phyloP scores from a whole-genome alignment of 2,329 filamentous ascomycete species.

The Talaromyces rugulosus region DNA sequence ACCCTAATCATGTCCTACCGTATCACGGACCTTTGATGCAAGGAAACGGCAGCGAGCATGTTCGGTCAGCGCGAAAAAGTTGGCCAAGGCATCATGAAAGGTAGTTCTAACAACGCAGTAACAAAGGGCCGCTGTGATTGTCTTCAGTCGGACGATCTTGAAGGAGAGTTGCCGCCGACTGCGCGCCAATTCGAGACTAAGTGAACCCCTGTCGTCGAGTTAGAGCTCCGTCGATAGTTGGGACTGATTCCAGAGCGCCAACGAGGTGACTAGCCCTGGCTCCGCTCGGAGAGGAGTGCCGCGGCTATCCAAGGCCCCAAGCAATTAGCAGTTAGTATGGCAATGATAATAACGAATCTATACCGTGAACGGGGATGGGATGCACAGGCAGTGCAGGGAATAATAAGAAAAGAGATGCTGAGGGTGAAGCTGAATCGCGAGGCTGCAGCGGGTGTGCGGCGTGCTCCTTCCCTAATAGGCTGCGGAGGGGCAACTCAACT shows the following conservation, averaged over 20 bases:
- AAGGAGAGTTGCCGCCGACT: neutral
- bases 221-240: neutral
- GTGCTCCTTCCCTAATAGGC: neutral
- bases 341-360: neutral
- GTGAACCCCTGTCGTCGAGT: neutral
- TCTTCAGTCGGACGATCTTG: neutral
- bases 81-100: neutral
- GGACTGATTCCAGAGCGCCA: neutral
- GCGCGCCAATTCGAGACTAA: neutral
- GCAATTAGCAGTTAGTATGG: neutral
- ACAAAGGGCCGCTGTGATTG: neutral
- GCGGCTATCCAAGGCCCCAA: neutral
- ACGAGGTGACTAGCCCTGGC: neutral
- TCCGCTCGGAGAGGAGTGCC: neutral
- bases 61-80: neutral
- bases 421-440: neutral
- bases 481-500: neutral
- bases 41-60: neutral
- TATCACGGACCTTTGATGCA: neutral
- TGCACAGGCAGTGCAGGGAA: neutral
- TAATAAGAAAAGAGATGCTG: neutral
- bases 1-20: neutral
- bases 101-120: neutral
- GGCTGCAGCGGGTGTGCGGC: neutral
- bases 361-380: no score